Base-by-base conservation (phyloP, 2,329 filamentous ascomycete species). In the Colletotrichum tamarilloi region DNA sequence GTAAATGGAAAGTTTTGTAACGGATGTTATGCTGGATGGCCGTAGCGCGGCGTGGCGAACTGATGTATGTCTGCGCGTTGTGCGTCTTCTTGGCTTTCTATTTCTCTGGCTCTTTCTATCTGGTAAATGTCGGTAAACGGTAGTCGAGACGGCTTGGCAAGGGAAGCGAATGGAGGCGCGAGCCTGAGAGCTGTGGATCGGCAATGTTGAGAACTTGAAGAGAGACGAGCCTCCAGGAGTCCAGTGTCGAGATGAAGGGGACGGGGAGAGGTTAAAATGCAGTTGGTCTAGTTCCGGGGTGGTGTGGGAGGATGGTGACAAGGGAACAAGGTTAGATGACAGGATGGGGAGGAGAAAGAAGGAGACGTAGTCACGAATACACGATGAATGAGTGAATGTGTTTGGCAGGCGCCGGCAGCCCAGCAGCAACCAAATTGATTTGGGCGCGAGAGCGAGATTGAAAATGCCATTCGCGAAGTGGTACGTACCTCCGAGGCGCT, bases 321-420 rank as follows among this genome's bases (percentile, higher is more conserved):
- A 49, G 52, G 9, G 55, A 62, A 59, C 60, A 57, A 55, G 46
- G 57, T 58, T 58, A 59, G 46, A 62, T 42, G 32, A 55, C 52
- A 58, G 35, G 60, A 62, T 32, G 30, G 22, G 14, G 19, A 32
- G 28, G 68, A 11, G 35, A 16, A 49, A n/a, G 38, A 26, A 60
- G 32, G 59, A 73, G 70, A 67, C 67, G 70, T 73, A 66, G 71
- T 73, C 71, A 71, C 67, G 71, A 73, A 49, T 49, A 19, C 42
- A 49, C 42, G 42, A 49, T 69, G 52, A 28, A 46, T 35, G 52
- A 19, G 16, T 67, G 26, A 28, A 55, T 16, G 42, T 64, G 24
- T 58, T 30, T 35, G 19, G 42, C 16, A 42, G 38, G 53, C 62
- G 30, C 62, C 22, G 16, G 24, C 49, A 35, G 28, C 42, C 42